Conservation (phyloP, 495 filamentous ascomycete genomes). For the Tuber brumale region DNA sequence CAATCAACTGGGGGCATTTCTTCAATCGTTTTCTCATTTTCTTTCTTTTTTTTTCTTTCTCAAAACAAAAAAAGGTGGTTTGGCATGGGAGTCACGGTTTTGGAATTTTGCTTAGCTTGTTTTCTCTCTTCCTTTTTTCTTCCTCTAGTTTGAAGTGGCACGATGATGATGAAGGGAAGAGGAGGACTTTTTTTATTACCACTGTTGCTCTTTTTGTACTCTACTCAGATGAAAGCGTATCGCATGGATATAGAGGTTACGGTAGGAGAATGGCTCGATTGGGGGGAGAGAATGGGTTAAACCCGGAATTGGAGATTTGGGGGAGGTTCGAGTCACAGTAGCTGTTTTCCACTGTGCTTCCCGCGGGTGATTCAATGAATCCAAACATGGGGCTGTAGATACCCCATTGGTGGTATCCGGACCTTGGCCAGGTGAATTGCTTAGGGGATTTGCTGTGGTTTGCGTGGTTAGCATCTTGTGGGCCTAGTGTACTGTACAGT, state of each 20-base stretch:
- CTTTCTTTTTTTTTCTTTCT: neutral
- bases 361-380: neutral
- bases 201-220: neutral
- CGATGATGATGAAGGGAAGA: neutral
- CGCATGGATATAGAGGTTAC: neutral
- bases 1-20: conserved; percentile 1
- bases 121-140: neutral
- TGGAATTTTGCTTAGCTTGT: neutral
- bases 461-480: neutral
- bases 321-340: neutral
- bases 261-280: neutral
- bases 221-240: neutral
- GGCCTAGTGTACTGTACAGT: neutral
- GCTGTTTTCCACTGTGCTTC: neutral
- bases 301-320: neutral
- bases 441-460: neutral
- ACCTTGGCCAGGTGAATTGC: neutral
- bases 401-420: neutral
- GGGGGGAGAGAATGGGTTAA: neutral
- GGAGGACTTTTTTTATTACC: neutral
- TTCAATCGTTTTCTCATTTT: neutral
- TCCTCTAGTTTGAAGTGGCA: neutral
- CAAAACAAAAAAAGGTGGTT: conserved; percentile 3
- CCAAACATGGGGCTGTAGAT: neutral
- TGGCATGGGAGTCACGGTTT: conserved; percentile 4